A percentile compares a stretch with the other conserved stretches of the same genome.
These are phyloP conservation scores for Juglanconis juglandina DNA, from an alignment of 2,329 filamentous ascomycete species.

Conservation along the genomic window DNA sequence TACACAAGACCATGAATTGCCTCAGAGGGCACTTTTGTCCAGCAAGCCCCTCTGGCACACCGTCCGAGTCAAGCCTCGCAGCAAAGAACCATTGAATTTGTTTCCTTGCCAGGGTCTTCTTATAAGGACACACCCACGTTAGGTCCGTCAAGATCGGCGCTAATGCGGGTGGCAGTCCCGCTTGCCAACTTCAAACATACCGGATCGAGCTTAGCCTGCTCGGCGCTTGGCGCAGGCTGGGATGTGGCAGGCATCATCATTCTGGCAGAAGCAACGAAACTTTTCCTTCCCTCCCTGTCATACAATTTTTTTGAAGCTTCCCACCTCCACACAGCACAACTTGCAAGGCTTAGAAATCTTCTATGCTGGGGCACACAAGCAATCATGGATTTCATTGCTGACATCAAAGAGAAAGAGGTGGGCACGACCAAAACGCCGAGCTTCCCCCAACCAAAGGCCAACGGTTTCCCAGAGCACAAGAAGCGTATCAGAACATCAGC, in stretches of 20 bases:
- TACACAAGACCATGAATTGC: too few species aligned
- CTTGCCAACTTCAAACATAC: constrained; percentile 11
- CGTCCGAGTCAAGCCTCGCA: too few species aligned
- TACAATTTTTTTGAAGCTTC: too few species aligned
- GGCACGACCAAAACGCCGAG: constrained; percentile 58
- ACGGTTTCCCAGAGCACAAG: constrained; percentile 87
- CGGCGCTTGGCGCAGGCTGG: not conserved
- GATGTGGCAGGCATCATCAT: not conserved
- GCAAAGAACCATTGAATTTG: not conserved
- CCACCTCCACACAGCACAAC: too few species aligned
- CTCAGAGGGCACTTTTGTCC: too few species aligned
- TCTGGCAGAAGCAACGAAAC: not conserved
- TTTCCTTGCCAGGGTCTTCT: not conserved
- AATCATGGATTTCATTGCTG: constrained; percentile 52
- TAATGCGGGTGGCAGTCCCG: constrained; percentile 16
- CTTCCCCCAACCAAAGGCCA: constrained; percentile 57
- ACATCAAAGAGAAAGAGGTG: constrained; percentile 74
- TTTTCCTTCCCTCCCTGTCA: too few species aligned
- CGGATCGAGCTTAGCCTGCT: constrained; percentile 6
- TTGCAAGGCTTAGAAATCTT: too few species aligned
- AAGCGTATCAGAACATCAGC: constrained; percentile 70
- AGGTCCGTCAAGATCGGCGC: constrained; percentile 14
- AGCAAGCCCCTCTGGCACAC: too few species aligned
- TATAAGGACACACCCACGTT: not conserved
- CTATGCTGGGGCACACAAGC: not conserved